Conservation (phyloP, 768 basidiomycete species). For the Xerocomus brunneocitrinus region DNA sequence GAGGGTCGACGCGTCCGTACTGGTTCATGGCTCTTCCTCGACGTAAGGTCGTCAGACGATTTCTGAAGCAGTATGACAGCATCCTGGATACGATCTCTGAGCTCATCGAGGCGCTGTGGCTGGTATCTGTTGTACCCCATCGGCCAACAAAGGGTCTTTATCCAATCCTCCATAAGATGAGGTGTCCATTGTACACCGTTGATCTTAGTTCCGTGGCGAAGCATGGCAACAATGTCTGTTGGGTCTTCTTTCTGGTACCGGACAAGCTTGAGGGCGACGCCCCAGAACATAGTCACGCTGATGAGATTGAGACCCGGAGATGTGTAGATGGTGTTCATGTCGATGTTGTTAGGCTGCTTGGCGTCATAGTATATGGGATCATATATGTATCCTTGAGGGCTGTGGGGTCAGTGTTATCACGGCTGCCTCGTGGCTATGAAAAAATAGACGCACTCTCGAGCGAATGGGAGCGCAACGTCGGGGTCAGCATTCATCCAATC, state of each 20-base stretch:
- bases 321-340: constrained; percentile 52
- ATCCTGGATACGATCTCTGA: constrained; percentile 49
- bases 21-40: neutral
- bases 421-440: constrained; percentile 1
- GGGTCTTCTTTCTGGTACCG: constrained; percentile 62
- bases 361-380: constrained; percentile 62
- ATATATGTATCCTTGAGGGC: constrained; percentile 30
- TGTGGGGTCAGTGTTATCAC: constrained; percentile 8
- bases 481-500: constrained; percentile 82
- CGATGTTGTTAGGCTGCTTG: constrained; percentile 46
- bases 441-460: constrained; percentile 45
- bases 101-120: constrained; percentile 38
- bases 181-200: constrained; percentile 54
- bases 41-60: constrained; percentile 13
- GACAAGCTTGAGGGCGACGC: constrained; percentile 67
- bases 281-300: constrained; percentile 69
- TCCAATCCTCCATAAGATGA: constrained; percentile 52
- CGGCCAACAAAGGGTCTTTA: constrained; percentile 52
- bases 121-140: constrained; percentile 58
- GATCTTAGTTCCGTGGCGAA: constrained; percentile 54
- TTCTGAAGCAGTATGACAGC: constrained; percentile 38
- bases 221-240: constrained; percentile 60
- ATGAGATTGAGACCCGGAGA: constrained; percentile 52
- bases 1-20: constrained; percentile 8
- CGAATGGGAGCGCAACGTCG: constrained; percentile 66